A percentile compares a stretch with the other conserved stretches of the same genome.
phyloP scores from a whole-genome alignment of 441 rosid species.

The Euphorbia schlechtendalii region DNA sequence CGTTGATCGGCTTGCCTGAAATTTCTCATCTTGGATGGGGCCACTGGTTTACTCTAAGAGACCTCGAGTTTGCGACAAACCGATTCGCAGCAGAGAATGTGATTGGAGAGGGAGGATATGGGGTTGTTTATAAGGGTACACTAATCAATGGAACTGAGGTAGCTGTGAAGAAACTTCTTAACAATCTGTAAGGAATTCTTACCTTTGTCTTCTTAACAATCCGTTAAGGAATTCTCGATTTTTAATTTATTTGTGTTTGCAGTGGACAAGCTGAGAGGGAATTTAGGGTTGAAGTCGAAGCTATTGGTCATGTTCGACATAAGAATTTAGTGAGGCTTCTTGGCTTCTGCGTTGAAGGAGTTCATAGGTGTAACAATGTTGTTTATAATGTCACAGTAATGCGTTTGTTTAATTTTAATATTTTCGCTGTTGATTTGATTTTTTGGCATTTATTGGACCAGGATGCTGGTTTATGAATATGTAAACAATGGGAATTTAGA shows the following conservation, averaged over 20 bases:
- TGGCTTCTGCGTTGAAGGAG: slow-evolving; percentile 87
- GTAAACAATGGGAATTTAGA: slow-evolving; percentile 93
- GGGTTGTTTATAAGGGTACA: slow-evolving; percentile 77
- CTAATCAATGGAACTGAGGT: slow-evolving; percentile 86
- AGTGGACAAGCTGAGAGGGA: slow-evolving; percentile 97
- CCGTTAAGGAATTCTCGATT: slow-evolving; percentile 47
- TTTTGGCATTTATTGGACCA: slow-evolving; percentile 16
- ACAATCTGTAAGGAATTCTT: slow-evolving; percentile 66
- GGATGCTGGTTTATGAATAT: slow-evolving; percentile 90
- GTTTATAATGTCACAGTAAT: background rate
- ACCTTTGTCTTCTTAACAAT: slow-evolving; percentile 36
- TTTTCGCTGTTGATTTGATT: slow-evolving; percentile 4
- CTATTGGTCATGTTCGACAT: slow-evolving; percentile 94
- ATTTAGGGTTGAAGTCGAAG: slow-evolving; percentile 89
- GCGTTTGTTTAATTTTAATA: background rate
- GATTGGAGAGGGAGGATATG: slow-evolving; percentile 98
- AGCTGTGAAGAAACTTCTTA: slow-evolving; percentile 95
- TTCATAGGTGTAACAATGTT: slow-evolving; percentile 51
- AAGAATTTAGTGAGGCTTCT: slow-evolving; percentile 92
- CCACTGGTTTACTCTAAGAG: slow-evolving; percentile 98
- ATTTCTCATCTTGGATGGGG: slow-evolving; percentile 98
- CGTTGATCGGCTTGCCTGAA: slow-evolving; percentile 84
- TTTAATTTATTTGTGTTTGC: slow-evolving; percentile 14
- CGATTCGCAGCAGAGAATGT: slow-evolving; percentile 76
- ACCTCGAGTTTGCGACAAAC: slow-evolving; percentile 84